Base-by-base conservation (phyloP, 208 protist genomes). In the Trypanosomatidae sp. region DNA sequence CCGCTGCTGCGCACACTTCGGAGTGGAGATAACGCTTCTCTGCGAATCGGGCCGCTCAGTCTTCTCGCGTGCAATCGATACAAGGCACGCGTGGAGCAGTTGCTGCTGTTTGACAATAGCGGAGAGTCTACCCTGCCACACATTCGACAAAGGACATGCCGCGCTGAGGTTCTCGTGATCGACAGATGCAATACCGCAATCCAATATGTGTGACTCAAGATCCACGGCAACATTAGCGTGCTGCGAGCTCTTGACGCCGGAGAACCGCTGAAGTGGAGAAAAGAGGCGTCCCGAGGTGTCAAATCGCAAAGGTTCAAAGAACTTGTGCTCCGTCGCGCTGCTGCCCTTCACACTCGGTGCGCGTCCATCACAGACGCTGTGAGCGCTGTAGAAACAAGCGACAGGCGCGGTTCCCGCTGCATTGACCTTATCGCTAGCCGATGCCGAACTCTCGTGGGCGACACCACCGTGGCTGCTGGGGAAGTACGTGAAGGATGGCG, bases 401-500 rank as follows among this genome's bases (percentile, higher is more conserved):
- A 33, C 15, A 19, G 49, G 49, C 1, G 4, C 7, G 10, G 17
- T 9, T 30, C 66, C n/a, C 12, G 19, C 17, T 22, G 41, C 9
- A 30, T 28, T 33, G 12, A 8, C 43, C 30, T 56, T 53, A 25
- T 59, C 49, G 28, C 33, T 33, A 8, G 46, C 25, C 25, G 9
- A 56, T 13, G 49, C 6, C 2, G 66, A 12, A 8, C 30, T 30
- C 28, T 56, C 46, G 28, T 73, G 60, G 41, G 47, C 1, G 49
- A 17, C 50, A 1, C 41, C 49, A 10, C 44, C n/a, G 17, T 22
- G 25, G 62, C 3, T 30, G 66, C 36, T n/a, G 8, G 75, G 47
- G 43, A 80, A 80, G 65, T 66, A 72, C 36, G 69, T 66, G 46
- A 80, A 80, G 69, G 69, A 80, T 9, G 75, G 75, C 25, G 75